These are phyloP conservation scores for Nymphaea thermarum DNA, from an alignment of 164 flowering plant genomes.

Conservation along the genomic window DNA sequence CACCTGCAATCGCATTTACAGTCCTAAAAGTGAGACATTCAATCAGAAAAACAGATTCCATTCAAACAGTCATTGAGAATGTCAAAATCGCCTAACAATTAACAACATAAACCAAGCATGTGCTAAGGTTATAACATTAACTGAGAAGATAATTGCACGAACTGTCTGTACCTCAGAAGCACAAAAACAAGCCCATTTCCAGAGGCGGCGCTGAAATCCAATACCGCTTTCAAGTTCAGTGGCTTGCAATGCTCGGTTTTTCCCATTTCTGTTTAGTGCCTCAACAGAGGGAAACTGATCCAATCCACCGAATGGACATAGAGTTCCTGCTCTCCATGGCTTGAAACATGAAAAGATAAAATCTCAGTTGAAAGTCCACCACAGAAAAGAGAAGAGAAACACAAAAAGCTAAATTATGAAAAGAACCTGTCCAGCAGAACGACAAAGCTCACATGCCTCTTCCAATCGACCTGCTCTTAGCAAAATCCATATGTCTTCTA, in stretches of 20 bases:
- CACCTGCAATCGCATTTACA: too few relatives aligned
- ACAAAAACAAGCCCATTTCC: slow-evolving; percentile 96
- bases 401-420: neutral
- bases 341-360: slow-evolving; percentile 14
- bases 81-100: too few relatives aligned
- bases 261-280: slow-evolving; percentile 69
- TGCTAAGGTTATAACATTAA: too few relatives aligned
- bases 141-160: too few relatives aligned
- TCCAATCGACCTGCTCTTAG: slow-evolving; percentile 83
- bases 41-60: too few relatives aligned
- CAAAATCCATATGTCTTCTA: slow-evolving; percentile 93
- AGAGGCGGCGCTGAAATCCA: slow-evolving; percentile 82
- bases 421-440: slow-evolving; percentile 92
- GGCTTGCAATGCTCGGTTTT: slow-evolving; percentile 76
- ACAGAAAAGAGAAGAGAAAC: neutral
- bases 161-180: slow-evolving; percentile 74
- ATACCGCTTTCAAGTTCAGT: slow-evolving; percentile 88
- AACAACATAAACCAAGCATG: too few relatives aligned
- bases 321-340: slow-evolving; percentile 97
- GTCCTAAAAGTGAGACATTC: too few relatives aligned
- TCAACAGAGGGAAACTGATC: slow-evolving; percentile 78
- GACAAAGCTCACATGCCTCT: slow-evolving; percentile 91
- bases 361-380: neutral
- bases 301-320: slow-evolving; percentile 77
- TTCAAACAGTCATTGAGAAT: too few relatives aligned